Evolutionary conservation across 495 filamentous ascomycete genomes (phyloP), one percentile per base, ranked within the genome.

Genomic region (Parathielavia hyrcaniae): DNA sequence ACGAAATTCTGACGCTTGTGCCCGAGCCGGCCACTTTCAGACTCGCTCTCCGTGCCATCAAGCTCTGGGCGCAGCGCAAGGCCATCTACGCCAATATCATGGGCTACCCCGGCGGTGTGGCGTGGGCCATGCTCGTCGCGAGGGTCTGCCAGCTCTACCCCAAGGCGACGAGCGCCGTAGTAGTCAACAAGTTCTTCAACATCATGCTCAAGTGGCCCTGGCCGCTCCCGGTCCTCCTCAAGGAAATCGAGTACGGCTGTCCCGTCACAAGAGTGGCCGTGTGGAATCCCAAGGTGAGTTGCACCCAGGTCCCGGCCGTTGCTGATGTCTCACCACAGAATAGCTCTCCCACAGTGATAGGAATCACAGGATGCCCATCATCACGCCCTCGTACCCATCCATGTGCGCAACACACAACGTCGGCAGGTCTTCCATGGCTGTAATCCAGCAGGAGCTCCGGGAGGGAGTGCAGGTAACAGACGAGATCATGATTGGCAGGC

Each of bases 381-480:
- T 98, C 66, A 98, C 89, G 6, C 93, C 93, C 2, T 89, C 95
- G 3, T 97, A 95, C 72, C 93, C 91, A 14, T 91, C 88, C 46
- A 96, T 96, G 90, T 97, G 92, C 66, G 85, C 95, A 4, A 96
- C 92, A 0, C 91, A 96, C 75, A 97, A 96, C 66, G 83, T 98
- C 50, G 88, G 87, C 5, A 75, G 80, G 64, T 96, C 91, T 0
- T 95, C 92, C 1, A 91, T 89, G 76, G 75, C 76, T 36, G 82
- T 96, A 48, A 88, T 98, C 62, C 79, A 89, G 53, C 80, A 84
- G 12, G 93, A 98, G 63, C 77, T 97, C 32, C 80, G 88, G 55
- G 82, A 88, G 35, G 93, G 84, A 19, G 81, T 83, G 40, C 76
- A 86, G 39, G 85, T 98, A 41, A 83, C 88, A n/a, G 83, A 87